These are phyloP conservation scores for Mycena maculata DNA, from an alignment of 768 basidiomycete genomes.

Conservation along the genomic window DNA sequence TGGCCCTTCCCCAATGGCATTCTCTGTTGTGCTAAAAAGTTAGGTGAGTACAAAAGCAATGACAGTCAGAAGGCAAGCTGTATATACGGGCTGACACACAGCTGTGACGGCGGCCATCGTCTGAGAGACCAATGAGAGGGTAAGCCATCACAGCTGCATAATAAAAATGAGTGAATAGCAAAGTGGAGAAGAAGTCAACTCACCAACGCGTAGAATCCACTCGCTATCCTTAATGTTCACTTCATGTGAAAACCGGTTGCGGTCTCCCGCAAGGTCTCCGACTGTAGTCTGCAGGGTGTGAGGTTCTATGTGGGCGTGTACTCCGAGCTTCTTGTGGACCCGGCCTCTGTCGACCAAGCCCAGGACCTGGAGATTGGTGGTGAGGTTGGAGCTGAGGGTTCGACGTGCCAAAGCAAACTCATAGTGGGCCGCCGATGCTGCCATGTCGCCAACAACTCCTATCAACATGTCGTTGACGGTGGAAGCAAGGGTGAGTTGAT, in stretches of 20 bases:
- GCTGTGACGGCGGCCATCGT: not conserved
- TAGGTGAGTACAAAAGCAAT: too few species aligned
- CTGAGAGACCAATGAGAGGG: not conserved
- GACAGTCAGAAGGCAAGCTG: not conserved
- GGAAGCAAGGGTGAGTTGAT: not conserved
- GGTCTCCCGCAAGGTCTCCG: not conserved
- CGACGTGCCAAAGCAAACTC: not conserved
- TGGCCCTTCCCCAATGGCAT: not conserved
- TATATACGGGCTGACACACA: not conserved
- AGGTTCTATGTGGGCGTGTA: not conserved
- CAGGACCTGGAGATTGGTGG: not conserved
- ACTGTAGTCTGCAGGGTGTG: not conserved
- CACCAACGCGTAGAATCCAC: not conserved
- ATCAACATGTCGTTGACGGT: not conserved
- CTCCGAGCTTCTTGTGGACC: not conserved
- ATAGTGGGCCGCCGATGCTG: not conserved
- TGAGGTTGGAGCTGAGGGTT: not conserved
- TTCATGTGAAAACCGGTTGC: not conserved
- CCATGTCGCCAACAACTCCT: not conserved
- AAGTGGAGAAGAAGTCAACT: not conserved
- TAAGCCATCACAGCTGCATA: not conserved
- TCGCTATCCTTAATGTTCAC: not conserved
- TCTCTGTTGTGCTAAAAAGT: not conserved
- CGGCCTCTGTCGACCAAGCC: not conserved
- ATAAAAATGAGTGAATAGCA: too few species aligned